Evolutionary conservation across 176 grass and related monocot genomes (phyloP).

Genomic region (Ampelocalamus luodianensis): DNA sequence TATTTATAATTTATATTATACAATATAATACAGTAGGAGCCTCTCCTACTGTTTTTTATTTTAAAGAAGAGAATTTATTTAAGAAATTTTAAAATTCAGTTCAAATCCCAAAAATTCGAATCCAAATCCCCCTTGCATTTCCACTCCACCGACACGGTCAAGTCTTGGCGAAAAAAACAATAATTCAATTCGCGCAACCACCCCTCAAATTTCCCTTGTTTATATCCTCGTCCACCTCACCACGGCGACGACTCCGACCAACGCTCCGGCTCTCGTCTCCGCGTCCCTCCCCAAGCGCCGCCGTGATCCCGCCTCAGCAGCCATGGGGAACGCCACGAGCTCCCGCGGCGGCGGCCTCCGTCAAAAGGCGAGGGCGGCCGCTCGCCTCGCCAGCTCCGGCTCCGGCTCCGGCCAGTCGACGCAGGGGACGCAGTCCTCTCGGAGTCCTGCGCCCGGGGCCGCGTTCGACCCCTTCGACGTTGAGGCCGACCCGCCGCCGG

Average conservation of each 20-base stretch:
- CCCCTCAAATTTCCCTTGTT: neutral
- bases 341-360: slow-evolving; percentile 27
- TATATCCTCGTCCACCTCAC: neutral
- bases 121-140: too few relatives aligned
- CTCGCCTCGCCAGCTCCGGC: neutral
- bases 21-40: too few relatives aligned
- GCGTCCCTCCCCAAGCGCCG: neutral
- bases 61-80: too few relatives aligned
- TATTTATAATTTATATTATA: too few relatives aligned
- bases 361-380: slow-evolving; percentile 18
- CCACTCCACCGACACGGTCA: neutral
- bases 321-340: slow-evolving; percentile 29
- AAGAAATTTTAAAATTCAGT: neutral
- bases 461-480: slow-evolving; percentile 49
- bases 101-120: too few relatives aligned
- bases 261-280: neutral
- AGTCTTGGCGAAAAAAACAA: neutral
- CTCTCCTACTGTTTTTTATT: too few relatives aligned
- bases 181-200: neutral
- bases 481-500: slow-evolving; percentile 44
- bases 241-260: slow-evolving; percentile 26
- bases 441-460: neutral
- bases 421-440: neutral
- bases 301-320: neutral
- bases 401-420: slow-evolving; percentile 7